These are phyloP conservation scores for Mycosphaerella sp. DNA, from an alignment of 2,329 filamentous ascomycete genomes.

Conservation along the genomic window DNA sequence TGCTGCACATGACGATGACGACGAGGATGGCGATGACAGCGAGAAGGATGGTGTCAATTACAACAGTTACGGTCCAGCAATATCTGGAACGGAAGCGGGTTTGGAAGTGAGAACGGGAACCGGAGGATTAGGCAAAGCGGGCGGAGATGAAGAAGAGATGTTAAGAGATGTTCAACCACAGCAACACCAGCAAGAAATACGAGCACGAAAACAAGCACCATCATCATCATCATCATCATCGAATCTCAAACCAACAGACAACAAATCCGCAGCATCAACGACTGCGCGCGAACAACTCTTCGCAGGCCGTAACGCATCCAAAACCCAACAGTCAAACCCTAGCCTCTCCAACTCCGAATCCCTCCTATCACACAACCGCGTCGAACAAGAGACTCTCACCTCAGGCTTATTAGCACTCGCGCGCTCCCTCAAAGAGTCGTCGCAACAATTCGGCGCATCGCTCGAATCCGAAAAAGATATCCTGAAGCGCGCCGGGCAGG, in stretches of 20 bases:
- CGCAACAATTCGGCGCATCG: slow-evolving; percentile 62
- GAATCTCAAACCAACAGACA: slow-evolving; percentile 21
- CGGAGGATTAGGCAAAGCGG: not conserved
- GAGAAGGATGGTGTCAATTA: slow-evolving; percentile 37
- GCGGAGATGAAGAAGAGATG: too few species aligned
- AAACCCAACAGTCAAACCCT: slow-evolving; percentile 7
- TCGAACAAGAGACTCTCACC: slow-evolving; percentile 77
- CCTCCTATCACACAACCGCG: slow-evolving; percentile 67
- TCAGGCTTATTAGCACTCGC: slow-evolving; percentile 77
- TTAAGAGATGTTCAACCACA: slow-evolving; percentile 8
- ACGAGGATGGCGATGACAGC: slow-evolving; percentile 35
- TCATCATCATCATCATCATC: not conserved
- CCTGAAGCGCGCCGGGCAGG: slow-evolving; percentile 62
- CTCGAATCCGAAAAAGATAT: slow-evolving; percentile 70
- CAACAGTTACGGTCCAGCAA: slow-evolving; percentile 39
- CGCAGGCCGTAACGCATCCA: slow-evolving; percentile 20
- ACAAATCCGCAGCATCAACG: slow-evolving; percentile 27
- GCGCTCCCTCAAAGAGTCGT: slow-evolving; percentile 66
- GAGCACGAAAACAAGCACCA: slow-evolving; percentile 21
- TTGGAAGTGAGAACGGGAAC: slow-evolving; percentile 20
- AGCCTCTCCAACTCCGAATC: slow-evolving; percentile 49
- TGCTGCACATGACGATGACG: slow-evolving; percentile 41
- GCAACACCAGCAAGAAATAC: slow-evolving; percentile 21
- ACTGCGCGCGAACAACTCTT: slow-evolving; percentile 37
- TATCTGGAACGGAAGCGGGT: slow-evolving; percentile 24